Evolutionary conservation across 2,329 filamentous ascomycete genomes (phyloP), one percentile per base, ranked within the genome.

Genomic region (Fusarium duplospermum): DNA sequence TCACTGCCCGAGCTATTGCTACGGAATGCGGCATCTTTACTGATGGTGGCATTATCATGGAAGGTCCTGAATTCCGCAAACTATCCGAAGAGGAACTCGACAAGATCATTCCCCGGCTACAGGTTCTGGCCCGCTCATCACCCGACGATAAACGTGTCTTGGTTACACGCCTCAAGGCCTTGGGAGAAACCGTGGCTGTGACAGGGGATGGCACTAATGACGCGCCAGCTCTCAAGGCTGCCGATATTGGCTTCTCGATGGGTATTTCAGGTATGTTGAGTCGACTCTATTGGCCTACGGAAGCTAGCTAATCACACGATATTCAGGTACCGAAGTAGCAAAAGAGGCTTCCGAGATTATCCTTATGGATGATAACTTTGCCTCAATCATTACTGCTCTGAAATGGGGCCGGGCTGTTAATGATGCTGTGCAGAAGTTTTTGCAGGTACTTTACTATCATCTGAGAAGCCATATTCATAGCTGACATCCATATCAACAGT

Each of bases 101-200:
- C 65, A 83, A 85, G 8, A 82, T 89, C 57, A 88, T 91, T 62
- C 89, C 89, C 3, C 88, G 89, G 62, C 85, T 93, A 2, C 91
- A 92, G 77, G 91, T 93, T 18, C 86, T 93, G 60, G 91, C 91
- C 61, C 87, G 91, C 61, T 92, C 91, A 4, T 92, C 89, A 60
- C 91, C 91, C 0, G 90, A 93, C 69, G 91, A 93, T 75, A 93
- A 93, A 81, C 84, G 89, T 16, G 88, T 88, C 47, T 84, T 93
- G 54, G 91, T 93, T 22, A 89, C 87, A 72, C 87, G 88, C 47
- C 85, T 93, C 2, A 91, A 91, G 77, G 87, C 89, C 64, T 87
- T 93, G 71, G 91, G 91, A 22, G 89, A 91, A 80, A 91, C 88
- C 6, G 90, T 92, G 42, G 90, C 90, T 36, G 90, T 91, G 2